Conservation (phyloP, 2,329 filamentous ascomycete genomes). For the Thielaviopsis punctulata region DNA sequence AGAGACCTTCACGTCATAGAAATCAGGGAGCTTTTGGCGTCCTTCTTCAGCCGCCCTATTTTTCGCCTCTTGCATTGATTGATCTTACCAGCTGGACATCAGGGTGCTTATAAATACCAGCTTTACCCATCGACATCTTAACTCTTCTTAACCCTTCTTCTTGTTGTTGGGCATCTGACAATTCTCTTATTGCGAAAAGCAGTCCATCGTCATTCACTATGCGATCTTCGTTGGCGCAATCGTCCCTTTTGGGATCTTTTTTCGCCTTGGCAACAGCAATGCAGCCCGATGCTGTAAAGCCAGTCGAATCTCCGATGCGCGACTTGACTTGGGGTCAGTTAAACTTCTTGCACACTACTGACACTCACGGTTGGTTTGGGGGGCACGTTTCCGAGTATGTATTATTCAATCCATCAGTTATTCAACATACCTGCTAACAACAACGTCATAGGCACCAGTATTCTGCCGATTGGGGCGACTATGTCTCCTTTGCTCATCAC, state of each 20-base stretch:
- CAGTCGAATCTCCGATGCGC: conserved; percentile 65
- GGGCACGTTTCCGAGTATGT: conserved; percentile 79
- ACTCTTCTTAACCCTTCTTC: not conserved
- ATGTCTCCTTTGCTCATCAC: conserved; percentile 78
- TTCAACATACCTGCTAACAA: not conserved
- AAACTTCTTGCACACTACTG: conserved; percentile 93
- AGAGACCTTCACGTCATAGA: not conserved
- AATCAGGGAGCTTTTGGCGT: not conserved
- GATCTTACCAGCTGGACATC: not conserved
- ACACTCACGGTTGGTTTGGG: conserved; percentile 89
- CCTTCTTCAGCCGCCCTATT: not conserved
- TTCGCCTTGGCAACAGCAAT: conserved; percentile 28
- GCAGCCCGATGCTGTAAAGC: conserved; percentile 66
- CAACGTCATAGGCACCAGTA: conserved; percentile 53
- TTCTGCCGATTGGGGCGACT: conserved; percentile 95
- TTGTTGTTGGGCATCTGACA: not conserved
- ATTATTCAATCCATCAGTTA: not conserved
- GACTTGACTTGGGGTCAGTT: conserved; percentile 81
- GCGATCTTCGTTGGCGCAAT: not conserved
- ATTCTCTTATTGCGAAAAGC: too few relatives aligned
- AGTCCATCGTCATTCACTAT: not conserved
- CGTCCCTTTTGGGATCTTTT: conserved; percentile 16
- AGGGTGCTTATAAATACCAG: not conserved
- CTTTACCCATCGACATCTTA: not conserved
- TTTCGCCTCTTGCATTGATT: not conserved